Evolutionary conservation across 805 yeast species (phyloP), one percentile per base, ranked within the genome.

Genomic region (Metschnikowia bowlesiae): DNA sequence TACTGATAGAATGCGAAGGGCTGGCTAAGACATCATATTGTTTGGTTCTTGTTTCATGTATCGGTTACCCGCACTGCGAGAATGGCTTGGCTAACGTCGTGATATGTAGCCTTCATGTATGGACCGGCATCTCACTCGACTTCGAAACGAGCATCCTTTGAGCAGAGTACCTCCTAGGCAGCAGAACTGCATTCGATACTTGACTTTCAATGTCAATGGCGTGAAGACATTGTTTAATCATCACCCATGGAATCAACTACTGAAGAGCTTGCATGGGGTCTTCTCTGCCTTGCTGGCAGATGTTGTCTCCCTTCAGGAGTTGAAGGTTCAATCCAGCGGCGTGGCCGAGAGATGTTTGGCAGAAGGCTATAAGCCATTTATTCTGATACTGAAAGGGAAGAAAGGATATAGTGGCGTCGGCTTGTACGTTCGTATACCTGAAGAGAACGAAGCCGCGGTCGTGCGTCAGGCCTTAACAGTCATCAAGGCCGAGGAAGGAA

Each of bases 381-480:
- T 89, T 33, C 75, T 92, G 0, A 69, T 89, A 10, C 96, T 97
- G 0, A 64, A 63, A 9, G 50, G 62, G 2, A 87, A 82, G 62
- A 87, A 83, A 61, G 98, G 98, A 0, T 94, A 94, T 64, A 81
- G 92, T 49, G 99, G 99, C 0, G 97, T 92, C 1, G 96, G 91
- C 0, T 79, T 92, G 2, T 92, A 88, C 67, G 76, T 88, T 2
- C 69, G 90, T 43, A 66, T 71, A 2, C 81, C 85, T 1, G 58
- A 61, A 1, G 68, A 66, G 0, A 66, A 64, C 9, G 87, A 84
- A 28, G 65, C 78, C 0, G 62, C 65, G 0, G 39, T 31, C 1
- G 57, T 64, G 16, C 63, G 59, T 47, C 61, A 63, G 16, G 63
- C 75, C 2, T 62, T 90, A 28, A 68, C 74, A 2, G 89, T 89